Evolutionary conservation across 805 yeast species (phyloP), one percentile per base, ranked within the genome.

Genomic region (Wickerhamiella cacticola): DNA sequence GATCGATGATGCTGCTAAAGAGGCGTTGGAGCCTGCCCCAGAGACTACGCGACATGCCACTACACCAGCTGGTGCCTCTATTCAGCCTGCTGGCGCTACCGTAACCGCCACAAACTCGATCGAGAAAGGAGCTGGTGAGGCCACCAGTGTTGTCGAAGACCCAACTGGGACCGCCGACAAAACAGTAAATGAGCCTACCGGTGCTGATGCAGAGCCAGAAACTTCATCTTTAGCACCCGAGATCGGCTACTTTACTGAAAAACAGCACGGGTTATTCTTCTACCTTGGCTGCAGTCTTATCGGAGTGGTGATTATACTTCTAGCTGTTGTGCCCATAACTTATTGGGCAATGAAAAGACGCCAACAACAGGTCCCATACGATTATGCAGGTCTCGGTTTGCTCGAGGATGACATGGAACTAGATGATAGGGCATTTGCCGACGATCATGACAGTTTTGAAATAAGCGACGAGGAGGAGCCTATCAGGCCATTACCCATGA

Each of bases 381-480:
- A 43, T 13, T 43, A 16, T 24, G 25, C 38, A 10, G 33, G 33
- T 16, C 15, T 34, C 8, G 46, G 46, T 5, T 28, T 43, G 12
- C 46, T 43, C 16, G 39, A 24, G 6, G 46, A 43, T 16, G 49
- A 46, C 22, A 46, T 46, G 15, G 45, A 41, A 24, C 41, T 46
- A 2, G 45, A 41, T 5, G 49, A 46, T 5, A 10, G 21, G 2
- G 41, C 23, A 21, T 39, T 39, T 23, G 42, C 23, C 12, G 29
- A 23, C 13, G 46, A 24, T 24, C 46, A 23, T 10, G 46, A 43
- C 23, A 43, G 46, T 19, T 43, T 43, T 23, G 46, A 43, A 16
- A 33, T 43, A 10, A 43, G 46, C 33, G 46, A 43, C 18, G 39
- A 23, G 8, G 36, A 40, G 6, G 46, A 43, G 46, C 46, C 46